Percentiles rank a stretch among this genome's conserved stretches.
phyloP scores from a whole-genome alignment of 306 rosid species.

The Prunus mongolica region DNA sequence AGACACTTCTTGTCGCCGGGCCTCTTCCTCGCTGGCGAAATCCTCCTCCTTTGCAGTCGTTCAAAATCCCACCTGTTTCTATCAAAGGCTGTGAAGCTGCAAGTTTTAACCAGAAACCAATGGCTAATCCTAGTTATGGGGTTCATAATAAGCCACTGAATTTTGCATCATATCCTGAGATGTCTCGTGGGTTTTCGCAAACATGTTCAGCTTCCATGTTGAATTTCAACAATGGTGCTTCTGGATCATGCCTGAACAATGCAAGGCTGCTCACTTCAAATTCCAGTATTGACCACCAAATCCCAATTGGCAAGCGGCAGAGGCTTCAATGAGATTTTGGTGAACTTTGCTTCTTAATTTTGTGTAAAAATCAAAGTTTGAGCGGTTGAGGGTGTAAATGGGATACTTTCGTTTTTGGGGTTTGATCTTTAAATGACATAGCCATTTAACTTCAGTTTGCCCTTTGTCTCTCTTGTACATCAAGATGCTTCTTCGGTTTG shows the following conservation, averaged over 20 bases:
- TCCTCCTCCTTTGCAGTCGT: constrained; percentile 58
- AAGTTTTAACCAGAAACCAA: constrained; percentile 1
- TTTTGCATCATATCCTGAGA: constrained; percentile 16
- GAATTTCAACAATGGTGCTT: constrained; percentile 33
- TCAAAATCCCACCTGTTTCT: constrained; percentile 48
- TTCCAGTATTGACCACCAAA: constrained; percentile 26
- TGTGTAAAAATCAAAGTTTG: constrained; percentile 14
- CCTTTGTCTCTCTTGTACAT: not conserved
- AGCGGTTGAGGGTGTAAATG: constrained; percentile 41
- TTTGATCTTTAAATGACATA: constrained; percentile 29
- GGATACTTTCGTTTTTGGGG: constrained; percentile 29
- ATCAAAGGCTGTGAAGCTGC: constrained; percentile 27
- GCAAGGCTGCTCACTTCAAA: constrained; percentile 15
- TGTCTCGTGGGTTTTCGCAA: constrained; percentile 28
- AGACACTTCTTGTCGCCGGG: constrained; percentile 53
- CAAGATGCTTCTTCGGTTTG: constrained; percentile 1
- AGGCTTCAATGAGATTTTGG: constrained; percentile 35
- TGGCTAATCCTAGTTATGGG: constrained; percentile 1
- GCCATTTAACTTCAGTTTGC: constrained; percentile 16
- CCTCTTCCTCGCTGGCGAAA: constrained; percentile 74
- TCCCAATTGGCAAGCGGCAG: constrained; percentile 40
- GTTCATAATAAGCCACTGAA: constrained; percentile 17
- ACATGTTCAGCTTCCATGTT: constrained; percentile 58
- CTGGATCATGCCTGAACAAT: constrained; percentile 32
- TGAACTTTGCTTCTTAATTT: constrained; percentile 1